A percentile compares a stretch with the other conserved stretches of the same genome.
Conservation (phyloP, 2,329 filamentous ascomycete species). For the Exophiala oligosperma region DNA sequence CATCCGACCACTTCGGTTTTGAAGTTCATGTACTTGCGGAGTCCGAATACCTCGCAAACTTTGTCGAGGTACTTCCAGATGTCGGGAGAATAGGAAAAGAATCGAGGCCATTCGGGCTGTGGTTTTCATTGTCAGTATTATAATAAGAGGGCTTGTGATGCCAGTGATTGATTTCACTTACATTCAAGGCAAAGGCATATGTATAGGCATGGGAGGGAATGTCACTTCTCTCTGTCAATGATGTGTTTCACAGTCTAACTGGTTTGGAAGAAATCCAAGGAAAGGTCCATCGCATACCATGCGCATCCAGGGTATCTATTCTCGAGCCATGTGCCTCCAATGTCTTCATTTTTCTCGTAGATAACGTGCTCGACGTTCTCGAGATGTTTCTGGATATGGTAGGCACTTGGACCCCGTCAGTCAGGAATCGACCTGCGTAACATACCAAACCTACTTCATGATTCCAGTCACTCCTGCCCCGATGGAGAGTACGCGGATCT, state of each 20-base stretch:
- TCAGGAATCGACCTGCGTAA: slow-evolving; percentile 14
- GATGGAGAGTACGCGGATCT: slow-evolving; percentile 49
- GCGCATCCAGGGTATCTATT: slow-evolving; percentile 38
- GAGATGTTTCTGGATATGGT: slow-evolving; percentile 26
- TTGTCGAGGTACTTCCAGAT: slow-evolving; percentile 52
- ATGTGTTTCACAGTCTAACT: not conserved
- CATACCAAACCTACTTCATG: not conserved
- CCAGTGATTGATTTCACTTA: slow-evolving; percentile 15
- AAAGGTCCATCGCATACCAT: too few relatives aligned
- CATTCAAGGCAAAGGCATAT: slow-evolving; percentile 44
- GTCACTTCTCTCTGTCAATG: slow-evolving; percentile 31
- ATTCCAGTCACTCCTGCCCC: slow-evolving; percentile 47
- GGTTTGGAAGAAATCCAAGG: too few relatives aligned
- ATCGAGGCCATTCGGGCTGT: slow-evolving; percentile 48
- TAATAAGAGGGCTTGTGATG: not conserved
- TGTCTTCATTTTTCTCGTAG: slow-evolving; percentile 34
- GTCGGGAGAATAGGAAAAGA: slow-evolving; percentile 48
- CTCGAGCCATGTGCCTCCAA: slow-evolving; percentile 38
- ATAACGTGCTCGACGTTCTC: slow-evolving; percentile 31
- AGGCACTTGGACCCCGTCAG: slow-evolving; percentile 58
- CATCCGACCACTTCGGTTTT: slow-evolving; percentile 49
- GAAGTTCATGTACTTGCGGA: slow-evolving; percentile 56
- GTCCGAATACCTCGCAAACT: slow-evolving; percentile 49
- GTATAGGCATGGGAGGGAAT: slow-evolving; percentile 49
- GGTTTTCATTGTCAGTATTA: slow-evolving; percentile 34